Evolutionary conservation across 1,284 basidiomycete species (phyloP), one percentile per base, ranked within the genome.

Genomic region (Pseudozyma flocculosa): DNA sequence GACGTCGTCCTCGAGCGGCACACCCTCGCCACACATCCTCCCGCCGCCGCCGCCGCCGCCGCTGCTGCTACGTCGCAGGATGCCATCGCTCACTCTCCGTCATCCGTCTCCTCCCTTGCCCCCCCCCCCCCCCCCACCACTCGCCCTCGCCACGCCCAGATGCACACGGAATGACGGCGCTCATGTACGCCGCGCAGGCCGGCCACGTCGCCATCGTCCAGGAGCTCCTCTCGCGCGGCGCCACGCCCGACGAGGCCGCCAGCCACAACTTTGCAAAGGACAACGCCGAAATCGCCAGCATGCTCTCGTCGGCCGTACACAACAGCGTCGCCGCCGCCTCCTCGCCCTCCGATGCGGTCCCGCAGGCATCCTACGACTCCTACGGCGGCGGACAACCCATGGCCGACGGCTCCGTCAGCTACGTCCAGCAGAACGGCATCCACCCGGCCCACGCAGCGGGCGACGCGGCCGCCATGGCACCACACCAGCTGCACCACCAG

Each of bases 161-260:
- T 42, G 63, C 53, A 1, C 41, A 54, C 19, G 63, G 65, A 11
- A 40, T 52, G 40, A 67, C 68, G 14, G 55, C 68, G 14, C 58
- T 76, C 18, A 59, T 63, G 19, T 43, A 61, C 23, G 72, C 70
- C 2, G 61, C 69, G 15, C 58, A 55, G 41, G 56, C 34, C 32
- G 70, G 66, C 37, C 57, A 75, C 45, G 48, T 59, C n/a, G 66
- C 73, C 17, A 57, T 72, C 13, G 73, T 75, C 17, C 54, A 63
- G 8, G 70, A 73, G 48, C 61, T 76, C 11, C 60, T 75, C 10
- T 54, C 57, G 21, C 53, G 63, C 21, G 69, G 61, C 7, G 56
- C 62, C 44, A 51, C 50, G 26, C 55, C 55, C n/a, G 44, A 54
- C 43, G 51, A 61, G 24, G 54, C 51, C 22, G 40, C 50, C 10